phyloP scores from a whole-genome alignment of 2,329 filamentous ascomycete species.

The Xylaria arbuscula region DNA sequence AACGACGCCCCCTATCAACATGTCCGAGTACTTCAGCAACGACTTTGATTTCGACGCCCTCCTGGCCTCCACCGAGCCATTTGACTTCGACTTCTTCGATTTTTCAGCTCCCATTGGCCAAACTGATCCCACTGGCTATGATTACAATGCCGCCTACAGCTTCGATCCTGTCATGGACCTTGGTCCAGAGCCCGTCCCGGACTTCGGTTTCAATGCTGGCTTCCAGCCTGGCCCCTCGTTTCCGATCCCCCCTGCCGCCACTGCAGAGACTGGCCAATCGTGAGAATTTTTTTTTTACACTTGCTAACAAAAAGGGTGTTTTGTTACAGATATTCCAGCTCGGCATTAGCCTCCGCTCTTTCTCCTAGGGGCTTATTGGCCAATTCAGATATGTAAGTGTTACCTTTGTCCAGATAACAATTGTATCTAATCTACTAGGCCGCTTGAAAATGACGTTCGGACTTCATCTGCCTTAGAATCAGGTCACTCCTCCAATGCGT shows the following conservation, averaged over 20 bases:
- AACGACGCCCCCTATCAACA: conserved; percentile 36
- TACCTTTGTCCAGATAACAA: neutral
- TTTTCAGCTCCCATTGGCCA: conserved; percentile 35
- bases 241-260: conserved; percentile 32
- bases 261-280: conserved; percentile 38
- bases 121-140: conserved; percentile 16
- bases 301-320: conserved; percentile 51
- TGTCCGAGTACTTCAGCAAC: conserved; percentile 43
- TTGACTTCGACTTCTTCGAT: conserved; percentile 31
- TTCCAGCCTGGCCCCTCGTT: conserved; percentile 16
- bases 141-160: neutral
- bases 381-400: neutral
- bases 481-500: too few relatives aligned
- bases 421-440: neutral
- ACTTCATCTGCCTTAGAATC: neutral
- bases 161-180: conserved; percentile 3
- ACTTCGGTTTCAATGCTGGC: conserved; percentile 20
- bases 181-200: neutral
- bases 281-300: conserved; percentile 49
- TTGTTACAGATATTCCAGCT: too few relatives aligned
- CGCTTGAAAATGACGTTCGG: neutral
- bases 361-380: too few relatives aligned
- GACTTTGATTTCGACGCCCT: conserved; percentile 36
- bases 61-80: conserved; percentile 7
- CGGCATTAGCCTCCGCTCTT: too few relatives aligned